phyloP scores from a whole-genome alignment of 2,329 filamentous ascomycete genomes.

The Tolypocladium ovalisporum region DNA sequence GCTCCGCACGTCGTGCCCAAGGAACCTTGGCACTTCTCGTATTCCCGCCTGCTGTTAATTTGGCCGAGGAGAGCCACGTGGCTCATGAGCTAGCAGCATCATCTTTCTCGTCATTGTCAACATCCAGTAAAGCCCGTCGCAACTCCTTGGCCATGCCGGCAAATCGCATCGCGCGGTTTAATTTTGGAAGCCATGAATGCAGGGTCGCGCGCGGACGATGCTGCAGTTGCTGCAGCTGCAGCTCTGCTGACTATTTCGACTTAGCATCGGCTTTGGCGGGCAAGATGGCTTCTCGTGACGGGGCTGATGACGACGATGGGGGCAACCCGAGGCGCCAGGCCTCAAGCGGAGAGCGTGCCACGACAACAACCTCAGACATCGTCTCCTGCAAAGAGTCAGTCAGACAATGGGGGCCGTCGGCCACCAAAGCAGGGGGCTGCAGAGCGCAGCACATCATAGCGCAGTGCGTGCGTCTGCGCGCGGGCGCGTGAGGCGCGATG shows the following conservation, averaged over 20 bases:
- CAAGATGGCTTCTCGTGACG: background rate
- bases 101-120: too few species aligned
- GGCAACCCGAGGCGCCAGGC: background rate
- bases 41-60: background rate
- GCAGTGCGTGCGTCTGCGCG: background rate
- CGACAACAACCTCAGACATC: background rate
- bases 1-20: background rate
- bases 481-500: background rate
- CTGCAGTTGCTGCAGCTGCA: background rate
- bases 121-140: background rate
- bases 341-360: background rate
- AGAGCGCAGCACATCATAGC: background rate
- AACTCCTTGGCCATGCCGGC: background rate
- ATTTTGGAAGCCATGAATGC: background rate
- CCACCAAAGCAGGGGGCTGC: background rate
- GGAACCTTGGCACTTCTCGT: background rate
- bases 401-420: background rate
- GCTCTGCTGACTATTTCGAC: background rate
- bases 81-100: background rate
- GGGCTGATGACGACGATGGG: background rate
- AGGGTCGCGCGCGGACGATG: background rate
- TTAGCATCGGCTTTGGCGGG: background rate
- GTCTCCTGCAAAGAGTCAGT: background rate
- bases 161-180: background rate
- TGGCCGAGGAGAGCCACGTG: background rate